Conservation (phyloP, 768 basidiomycete species). For the Boletus tomentosulus region DNA sequence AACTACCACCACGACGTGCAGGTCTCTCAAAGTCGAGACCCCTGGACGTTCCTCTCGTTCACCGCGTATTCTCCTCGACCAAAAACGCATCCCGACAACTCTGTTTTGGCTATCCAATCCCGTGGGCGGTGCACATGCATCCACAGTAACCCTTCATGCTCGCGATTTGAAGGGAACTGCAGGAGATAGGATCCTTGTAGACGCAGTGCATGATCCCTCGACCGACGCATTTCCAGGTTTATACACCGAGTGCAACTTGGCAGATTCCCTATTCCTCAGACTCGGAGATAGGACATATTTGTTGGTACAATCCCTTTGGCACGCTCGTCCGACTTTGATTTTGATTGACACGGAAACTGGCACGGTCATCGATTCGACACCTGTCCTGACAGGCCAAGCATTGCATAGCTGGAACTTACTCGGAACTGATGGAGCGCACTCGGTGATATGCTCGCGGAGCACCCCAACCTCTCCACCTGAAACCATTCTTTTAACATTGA, state of each 20-base stretch:
- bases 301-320: constrained; percentile 49
- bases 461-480: constrained; percentile 44
- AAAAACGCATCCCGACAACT: constrained; percentile 14
- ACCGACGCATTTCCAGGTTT: constrained; percentile 56
- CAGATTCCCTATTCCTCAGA: constrained; percentile 38
- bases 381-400: constrained; percentile 7
- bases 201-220: constrained; percentile 37
- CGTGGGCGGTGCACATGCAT: constrained; percentile 57
- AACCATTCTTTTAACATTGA: constrained; percentile 44
- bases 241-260: constrained; percentile 49
- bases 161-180: constrained; percentile 31
- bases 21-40: constrained; percentile 34
- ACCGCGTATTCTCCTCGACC: constrained; percentile 42
- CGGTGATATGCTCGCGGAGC: constrained; percentile 49
- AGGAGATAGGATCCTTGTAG: constrained; percentile 34
- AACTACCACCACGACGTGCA: constrained; percentile 19
- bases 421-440: constrained; percentile 40
- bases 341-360: constrained; percentile 42
- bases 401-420: constrained; percentile 55
- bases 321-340: constrained; percentile 49
- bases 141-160: constrained; percentile 48
- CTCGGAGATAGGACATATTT: constrained; percentile 9
- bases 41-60: constrained; percentile 52
- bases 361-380: constrained; percentile 31
- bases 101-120: constrained; percentile 54